A percentile compares a stretch with the other conserved stretches of the same genome.
Conservation (phyloP, 2,329 filamentous ascomycete species). For the Zasmidium angulare region DNA sequence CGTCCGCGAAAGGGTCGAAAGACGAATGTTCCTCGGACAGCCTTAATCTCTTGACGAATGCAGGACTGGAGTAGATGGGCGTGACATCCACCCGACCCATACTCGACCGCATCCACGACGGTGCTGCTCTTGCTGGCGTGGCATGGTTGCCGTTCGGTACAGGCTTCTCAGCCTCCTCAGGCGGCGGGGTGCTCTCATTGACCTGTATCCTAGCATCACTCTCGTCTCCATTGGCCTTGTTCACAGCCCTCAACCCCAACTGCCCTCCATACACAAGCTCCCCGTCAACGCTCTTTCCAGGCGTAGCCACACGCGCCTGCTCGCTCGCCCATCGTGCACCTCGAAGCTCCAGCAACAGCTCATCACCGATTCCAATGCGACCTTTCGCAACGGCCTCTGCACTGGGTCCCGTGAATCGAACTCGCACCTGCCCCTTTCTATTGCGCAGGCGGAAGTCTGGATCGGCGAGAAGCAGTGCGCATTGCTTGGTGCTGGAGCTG, state of each 20-base stretch:
- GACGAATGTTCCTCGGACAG: slow-evolving; percentile 66
- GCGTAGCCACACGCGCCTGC: slow-evolving; percentile 53
- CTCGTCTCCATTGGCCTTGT: slow-evolving; percentile 13
- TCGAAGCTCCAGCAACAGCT: slow-evolving; percentile 66
- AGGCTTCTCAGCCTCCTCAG: slow-evolving; percentile 12
- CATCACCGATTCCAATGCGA: slow-evolving; percentile 75
- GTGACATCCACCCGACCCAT: slow-evolving; percentile 19
- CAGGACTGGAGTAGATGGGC: slow-evolving; percentile 63
- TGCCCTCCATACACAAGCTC: slow-evolving; percentile 52
- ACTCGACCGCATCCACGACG: slow-evolving; percentile 16
- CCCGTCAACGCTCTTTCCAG: slow-evolving; percentile 58
- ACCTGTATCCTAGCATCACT: slow-evolving; percentile 12
- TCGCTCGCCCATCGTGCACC: slow-evolving; percentile 65
- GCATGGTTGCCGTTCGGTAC: not conserved
- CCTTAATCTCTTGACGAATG: slow-evolving; percentile 71
- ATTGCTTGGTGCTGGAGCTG: slow-evolving; percentile 70
- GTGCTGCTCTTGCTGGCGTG: slow-evolving; percentile 2
- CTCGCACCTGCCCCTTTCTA: slow-evolving; percentile 75
- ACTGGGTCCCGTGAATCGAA: slow-evolving; percentile 69
- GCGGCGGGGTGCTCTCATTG: slow-evolving; percentile 21
- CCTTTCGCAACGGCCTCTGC: slow-evolving; percentile 68
- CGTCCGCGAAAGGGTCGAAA: slow-evolving; percentile 64
- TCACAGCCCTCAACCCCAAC: slow-evolving; percentile 34
- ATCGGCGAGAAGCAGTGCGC: slow-evolving; percentile 80
- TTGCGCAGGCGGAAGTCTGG: slow-evolving; percentile 78